Conservation (phyloP, 163 green algal genomes). For the Trebouxia gelatinosa region DNA sequence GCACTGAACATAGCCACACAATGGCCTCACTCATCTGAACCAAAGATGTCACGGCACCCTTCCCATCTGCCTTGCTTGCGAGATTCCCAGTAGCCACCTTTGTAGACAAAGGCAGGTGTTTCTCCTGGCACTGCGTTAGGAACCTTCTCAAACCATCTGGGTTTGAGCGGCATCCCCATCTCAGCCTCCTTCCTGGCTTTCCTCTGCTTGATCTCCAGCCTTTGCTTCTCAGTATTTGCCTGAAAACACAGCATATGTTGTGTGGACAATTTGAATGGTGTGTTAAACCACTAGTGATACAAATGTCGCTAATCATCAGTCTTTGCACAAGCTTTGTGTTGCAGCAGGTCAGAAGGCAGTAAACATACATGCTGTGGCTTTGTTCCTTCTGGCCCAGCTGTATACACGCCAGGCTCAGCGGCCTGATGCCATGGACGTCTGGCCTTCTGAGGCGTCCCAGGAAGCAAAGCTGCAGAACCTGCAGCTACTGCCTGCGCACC, state of each 20-base stretch:
- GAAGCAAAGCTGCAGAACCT: slow-evolving; percentile 17
- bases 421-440: slow-evolving; percentile 71
- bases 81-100: slow-evolving; percentile 66
- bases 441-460: slow-evolving; percentile 45
- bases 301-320: too few relatives aligned
- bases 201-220: slow-evolving; percentile 72
- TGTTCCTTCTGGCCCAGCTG: slow-evolving; percentile 76
- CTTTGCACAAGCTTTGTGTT: too few relatives aligned
- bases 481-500: slow-evolving; percentile 10
- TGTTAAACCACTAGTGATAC: too few relatives aligned
- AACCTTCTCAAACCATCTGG: slow-evolving; percentile 64
- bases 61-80: slow-evolving; percentile 47
- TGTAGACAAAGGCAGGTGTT: slow-evolving; percentile 48
- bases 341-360: too few relatives aligned
- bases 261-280: too few relatives aligned
- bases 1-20: too few relatives aligned
- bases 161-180: slow-evolving; percentile 56
- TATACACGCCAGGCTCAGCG: slow-evolving; percentile 66
- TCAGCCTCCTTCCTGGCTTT: slow-evolving; percentile 63
- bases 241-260: slow-evolving; percentile 18
- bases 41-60: slow-evolving; percentile 71
- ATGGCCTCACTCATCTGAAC: too few relatives aligned
- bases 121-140: slow-evolving; percentile 24
- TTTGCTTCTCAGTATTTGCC: slow-evolving; percentile 75
- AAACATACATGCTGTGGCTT: slow-evolving; percentile 59